phyloP scores from a whole-genome alignment of 495 filamentous ascomycete species.

The Penicillium cataractarum region DNA sequence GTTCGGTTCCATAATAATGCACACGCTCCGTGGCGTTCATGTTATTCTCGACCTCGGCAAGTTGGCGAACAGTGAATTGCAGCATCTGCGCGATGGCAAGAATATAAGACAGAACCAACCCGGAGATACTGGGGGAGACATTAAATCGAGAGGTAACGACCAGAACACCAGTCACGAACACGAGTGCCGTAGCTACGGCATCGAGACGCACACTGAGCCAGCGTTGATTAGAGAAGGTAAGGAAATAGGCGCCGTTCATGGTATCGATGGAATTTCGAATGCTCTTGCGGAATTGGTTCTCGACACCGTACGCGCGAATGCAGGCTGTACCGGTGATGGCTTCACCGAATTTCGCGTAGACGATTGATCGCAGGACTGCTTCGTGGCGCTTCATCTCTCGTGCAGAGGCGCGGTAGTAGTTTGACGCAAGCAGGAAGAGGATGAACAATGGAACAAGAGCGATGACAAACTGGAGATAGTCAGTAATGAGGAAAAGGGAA shows the following conservation, averaged over 20 bases:
- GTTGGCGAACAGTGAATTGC: constrained; percentile 90
- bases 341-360: constrained; percentile 93
- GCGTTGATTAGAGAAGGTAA: constrained; percentile 91
- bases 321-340: constrained; percentile 79
- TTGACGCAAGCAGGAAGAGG: constrained; percentile 79
- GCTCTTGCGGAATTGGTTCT: constrained; percentile 69
- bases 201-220: constrained; percentile 89
- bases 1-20: constrained; percentile 84
- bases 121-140: constrained; percentile 80
- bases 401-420: constrained; percentile 88
- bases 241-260: constrained; percentile 92
- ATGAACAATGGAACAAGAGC: constrained; percentile 81
- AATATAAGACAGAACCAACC: constrained; percentile 90
- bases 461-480: constrained; percentile 66
- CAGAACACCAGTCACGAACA: constrained; percentile 85
- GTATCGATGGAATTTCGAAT: constrained; percentile 75
- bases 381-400: constrained; percentile 95
- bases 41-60: constrained; percentile 95
- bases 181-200: constrained; percentile 75
- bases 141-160: constrained; percentile 93
- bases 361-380: constrained; percentile 78
- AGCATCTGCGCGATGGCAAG: constrained; percentile 94
- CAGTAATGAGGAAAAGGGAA: constrained; percentile 1
- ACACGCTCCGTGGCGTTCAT: constrained; percentile 97
- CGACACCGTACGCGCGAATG: constrained; percentile 86